Percentiles rank a stretch among this genome's conserved stretches.
Evolutionary conservation across 176 grass and related monocot genomes (phyloP).

Genomic region (Eragrostis curvula): DNA sequence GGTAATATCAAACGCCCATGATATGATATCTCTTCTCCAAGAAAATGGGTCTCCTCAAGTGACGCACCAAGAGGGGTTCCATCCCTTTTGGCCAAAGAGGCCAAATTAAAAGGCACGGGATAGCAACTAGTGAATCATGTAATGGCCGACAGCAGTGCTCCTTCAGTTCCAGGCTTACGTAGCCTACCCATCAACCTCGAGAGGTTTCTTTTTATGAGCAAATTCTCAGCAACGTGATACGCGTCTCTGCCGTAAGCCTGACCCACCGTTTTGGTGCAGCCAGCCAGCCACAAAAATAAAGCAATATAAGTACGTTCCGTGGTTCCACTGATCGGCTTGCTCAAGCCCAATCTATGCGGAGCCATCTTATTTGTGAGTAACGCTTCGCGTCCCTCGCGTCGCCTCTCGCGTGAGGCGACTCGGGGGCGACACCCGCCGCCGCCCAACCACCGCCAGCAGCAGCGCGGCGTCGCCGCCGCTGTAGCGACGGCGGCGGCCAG

Average conservation of each 20-base stretch:
- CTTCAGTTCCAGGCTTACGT: conserved; percentile 30
- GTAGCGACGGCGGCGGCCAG: too few relatives aligned
- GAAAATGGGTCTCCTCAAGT: conserved; percentile 4
- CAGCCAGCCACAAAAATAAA: too few relatives aligned
- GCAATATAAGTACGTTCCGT: too few relatives aligned
- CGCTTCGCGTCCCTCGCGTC: too few relatives aligned
- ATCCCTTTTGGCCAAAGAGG: not conserved
- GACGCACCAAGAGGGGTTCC: not conserved
- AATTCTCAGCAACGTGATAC: conserved; percentile 11
- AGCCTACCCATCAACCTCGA: conserved; percentile 8
- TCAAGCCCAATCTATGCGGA: too few relatives aligned
- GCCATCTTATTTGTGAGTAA: too few relatives aligned
- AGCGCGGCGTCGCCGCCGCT: too few relatives aligned
- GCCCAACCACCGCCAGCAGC: too few relatives aligned
- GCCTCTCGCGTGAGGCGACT: too few relatives aligned
- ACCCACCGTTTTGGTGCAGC: not conserved
- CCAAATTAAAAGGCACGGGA: not conserved
- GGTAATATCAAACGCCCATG: not conserved
- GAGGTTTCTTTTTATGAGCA: conserved; percentile 10
- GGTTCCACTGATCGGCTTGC: too few relatives aligned
- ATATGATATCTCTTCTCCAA: not conserved
- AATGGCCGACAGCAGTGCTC: conserved; percentile 46
- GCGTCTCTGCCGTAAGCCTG: not conserved
- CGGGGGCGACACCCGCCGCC: too few relatives aligned
- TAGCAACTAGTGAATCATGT: conserved; percentile 10